These are phyloP conservation scores for Gomphus bonarii DNA, from an alignment of 1,284 basidiomycete genomes.

Conservation along the genomic window DNA sequence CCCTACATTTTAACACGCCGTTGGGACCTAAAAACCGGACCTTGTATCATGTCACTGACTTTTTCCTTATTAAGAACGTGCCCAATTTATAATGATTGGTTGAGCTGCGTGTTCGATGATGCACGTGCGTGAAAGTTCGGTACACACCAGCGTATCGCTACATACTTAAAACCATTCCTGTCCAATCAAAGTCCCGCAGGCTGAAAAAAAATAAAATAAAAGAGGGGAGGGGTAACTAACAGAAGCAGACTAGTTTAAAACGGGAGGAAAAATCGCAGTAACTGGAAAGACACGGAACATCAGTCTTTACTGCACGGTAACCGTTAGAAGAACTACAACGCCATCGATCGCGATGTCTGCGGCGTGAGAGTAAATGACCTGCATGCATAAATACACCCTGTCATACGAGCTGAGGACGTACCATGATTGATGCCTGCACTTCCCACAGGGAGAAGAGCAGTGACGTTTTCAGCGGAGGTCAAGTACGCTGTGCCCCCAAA, in stretches of 20 bases:
- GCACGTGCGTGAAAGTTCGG: background rate
- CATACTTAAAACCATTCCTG: background rate
- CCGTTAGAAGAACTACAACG: conserved; percentile 34
- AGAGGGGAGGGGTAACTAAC: no score
- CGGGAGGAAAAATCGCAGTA: background rate
- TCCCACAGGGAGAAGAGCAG: no score
- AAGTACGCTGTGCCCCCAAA: conserved; percentile 13
- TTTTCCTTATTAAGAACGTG: no score
- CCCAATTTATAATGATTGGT: no score
- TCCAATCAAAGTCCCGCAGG: no score
- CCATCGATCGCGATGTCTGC: conserved; percentile 38
- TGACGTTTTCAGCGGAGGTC: no score
- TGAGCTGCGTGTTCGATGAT: background rate
- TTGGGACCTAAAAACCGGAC: no score
- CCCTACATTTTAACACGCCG: no score
- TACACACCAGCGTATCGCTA: background rate
- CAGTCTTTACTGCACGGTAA: conserved; percentile 25
- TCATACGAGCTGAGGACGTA: conserved; percentile 13
- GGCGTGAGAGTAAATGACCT: background rate
- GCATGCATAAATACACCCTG: background rate
- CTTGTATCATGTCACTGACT: no score
- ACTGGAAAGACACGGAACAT: background rate
- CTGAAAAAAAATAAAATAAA: no score
- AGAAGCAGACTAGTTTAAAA: no score
- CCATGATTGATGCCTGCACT: conserved; percentile 23